Evolutionary conservation across 768 basidiomycete species (phyloP).

Genomic region (Termitomyces sp.): DNA sequence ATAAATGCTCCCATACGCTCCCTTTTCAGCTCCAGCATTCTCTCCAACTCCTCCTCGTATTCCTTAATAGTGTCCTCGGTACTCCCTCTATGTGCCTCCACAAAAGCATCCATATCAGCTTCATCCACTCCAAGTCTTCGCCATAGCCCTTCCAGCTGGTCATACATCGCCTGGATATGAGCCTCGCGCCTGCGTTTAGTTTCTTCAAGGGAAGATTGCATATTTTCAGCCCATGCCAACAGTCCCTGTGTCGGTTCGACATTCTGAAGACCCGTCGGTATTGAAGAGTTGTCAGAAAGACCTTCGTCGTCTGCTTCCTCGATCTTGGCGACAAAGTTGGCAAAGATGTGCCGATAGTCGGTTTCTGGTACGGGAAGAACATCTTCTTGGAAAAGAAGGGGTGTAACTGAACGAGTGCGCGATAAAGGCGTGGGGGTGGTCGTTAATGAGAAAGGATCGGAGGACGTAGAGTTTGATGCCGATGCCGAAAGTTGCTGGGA

Average conservation of each 20-base stretch:
- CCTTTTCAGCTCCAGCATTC: conserved; percentile 87
- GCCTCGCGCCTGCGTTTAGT: conserved; percentile 73
- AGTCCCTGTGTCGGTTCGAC: conserved; percentile 78
- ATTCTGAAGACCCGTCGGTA: conserved; percentile 60
- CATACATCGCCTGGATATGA: conserved; percentile 91
- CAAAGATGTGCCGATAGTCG: conserved; percentile 59
- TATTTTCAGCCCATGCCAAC: conserved; percentile 65
- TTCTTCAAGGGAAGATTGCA: conserved; percentile 62
- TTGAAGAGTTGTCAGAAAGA: conserved; percentile 33
- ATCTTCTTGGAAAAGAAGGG: conserved; percentile 38
- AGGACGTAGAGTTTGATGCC: conserved; percentile 35
- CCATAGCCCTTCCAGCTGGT: conserved; percentile 92
- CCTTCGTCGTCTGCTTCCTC: conserved; percentile 58
- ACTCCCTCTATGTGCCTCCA: conserved; percentile 81
- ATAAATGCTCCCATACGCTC: conserved; percentile 88
- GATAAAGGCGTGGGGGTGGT: conserved; percentile 55
- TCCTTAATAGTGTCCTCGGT: conserved; percentile 73
- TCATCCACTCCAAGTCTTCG: conserved; percentile 78
- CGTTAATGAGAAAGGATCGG: conserved; percentile 47
- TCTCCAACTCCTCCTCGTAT: conserved; percentile 87
- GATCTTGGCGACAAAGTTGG: conserved; percentile 59
- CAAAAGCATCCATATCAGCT: conserved; percentile 86
- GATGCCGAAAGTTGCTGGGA: conserved; percentile 31
- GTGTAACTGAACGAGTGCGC: conserved; percentile 34
- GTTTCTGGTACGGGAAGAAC: conserved; percentile 31